Evolutionary conservation across 371 early-diverging fungal genomes (phyloP).

Genomic region (Saksenaea vasiformis): DNA sequence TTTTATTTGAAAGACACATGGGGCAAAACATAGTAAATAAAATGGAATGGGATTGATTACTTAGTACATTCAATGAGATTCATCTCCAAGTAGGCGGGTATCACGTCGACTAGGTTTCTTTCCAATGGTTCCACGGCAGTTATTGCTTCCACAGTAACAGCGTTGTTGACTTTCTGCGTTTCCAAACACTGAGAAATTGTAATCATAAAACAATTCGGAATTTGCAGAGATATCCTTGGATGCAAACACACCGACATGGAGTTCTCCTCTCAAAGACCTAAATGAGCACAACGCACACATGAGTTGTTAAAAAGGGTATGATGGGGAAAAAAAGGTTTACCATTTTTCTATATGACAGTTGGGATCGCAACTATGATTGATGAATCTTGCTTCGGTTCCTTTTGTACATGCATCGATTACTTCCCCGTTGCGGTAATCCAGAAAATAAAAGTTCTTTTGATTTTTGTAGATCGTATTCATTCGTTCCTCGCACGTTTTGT

Average conservation of each 20-base stretch:
- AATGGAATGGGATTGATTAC: background rate
- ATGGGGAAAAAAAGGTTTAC: conserved; percentile 31
- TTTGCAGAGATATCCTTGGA: conserved; percentile 68
- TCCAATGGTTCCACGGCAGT: conserved; percentile 74
- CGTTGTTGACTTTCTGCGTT: conserved; percentile 59
- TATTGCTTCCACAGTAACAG: conserved; percentile 73
- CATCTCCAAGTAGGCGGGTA: conserved; percentile 5
- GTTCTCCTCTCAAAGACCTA: conserved; percentile 72
- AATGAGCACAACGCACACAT: background rate
- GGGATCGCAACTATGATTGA: conserved; percentile 78
- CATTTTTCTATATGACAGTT: conserved; percentile 93
- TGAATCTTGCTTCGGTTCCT: conserved; percentile 70
- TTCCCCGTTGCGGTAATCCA: conserved; percentile 75
- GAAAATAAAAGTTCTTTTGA: conserved; percentile 77
- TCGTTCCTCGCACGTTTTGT: conserved; percentile 65
- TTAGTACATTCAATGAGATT: conserved; percentile 1
- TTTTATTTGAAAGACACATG: too few relatives aligned
- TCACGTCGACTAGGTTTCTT: conserved; percentile 22
- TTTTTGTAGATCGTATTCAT: conserved; percentile 73
- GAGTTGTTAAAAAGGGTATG: background rate
- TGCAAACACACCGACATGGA: conserved; percentile 79
- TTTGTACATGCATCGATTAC: conserved; percentile 79
- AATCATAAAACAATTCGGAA: conserved; percentile 86
- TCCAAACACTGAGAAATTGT: conserved; percentile 74
- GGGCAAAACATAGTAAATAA: too few relatives aligned